Percentiles rank a stretch among this genome's conserved stretches.
Conservation (phyloP, 768 basidiomycete genomes). For the Lactarius sanguifluus region DNA sequence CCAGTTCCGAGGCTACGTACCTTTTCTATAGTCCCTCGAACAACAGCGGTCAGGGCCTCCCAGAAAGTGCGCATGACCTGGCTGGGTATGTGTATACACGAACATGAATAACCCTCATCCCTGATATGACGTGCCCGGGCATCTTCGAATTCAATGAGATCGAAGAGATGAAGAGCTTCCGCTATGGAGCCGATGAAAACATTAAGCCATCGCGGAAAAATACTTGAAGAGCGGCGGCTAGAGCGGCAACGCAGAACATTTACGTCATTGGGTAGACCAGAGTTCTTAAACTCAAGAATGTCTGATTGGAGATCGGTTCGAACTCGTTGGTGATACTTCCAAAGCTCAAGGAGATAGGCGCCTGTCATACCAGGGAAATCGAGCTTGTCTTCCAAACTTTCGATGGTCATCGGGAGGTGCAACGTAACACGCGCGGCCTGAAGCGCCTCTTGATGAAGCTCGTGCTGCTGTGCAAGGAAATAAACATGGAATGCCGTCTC, state of each 20-base stretch:
- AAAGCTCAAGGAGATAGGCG: background rate
- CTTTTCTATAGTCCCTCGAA: background rate
- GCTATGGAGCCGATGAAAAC: background rate
- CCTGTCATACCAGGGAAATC: background rate
- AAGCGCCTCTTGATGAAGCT: background rate
- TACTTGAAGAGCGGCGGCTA: background rate
- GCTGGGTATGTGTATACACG: background rate
- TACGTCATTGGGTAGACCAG: background rate
- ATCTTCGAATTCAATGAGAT: background rate
- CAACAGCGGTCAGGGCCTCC: background rate
- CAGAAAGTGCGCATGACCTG: background rate
- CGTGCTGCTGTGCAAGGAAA: background rate
- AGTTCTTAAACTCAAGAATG: background rate
- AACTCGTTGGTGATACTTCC: background rate
- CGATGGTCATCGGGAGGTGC: background rate
- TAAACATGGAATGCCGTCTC: background rate
- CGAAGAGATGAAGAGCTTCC: background rate
- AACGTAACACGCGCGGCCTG: background rate
- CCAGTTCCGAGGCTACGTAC: background rate
- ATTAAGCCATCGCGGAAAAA: background rate
- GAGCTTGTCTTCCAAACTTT: background rate
- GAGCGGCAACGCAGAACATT: background rate
- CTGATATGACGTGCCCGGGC: background rate
- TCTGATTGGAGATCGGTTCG: background rate
- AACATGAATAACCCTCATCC: background rate